Evolutionary conservation across 768 basidiomycete species (phyloP).

Genomic region (Naganishia friedmannii): DNA sequence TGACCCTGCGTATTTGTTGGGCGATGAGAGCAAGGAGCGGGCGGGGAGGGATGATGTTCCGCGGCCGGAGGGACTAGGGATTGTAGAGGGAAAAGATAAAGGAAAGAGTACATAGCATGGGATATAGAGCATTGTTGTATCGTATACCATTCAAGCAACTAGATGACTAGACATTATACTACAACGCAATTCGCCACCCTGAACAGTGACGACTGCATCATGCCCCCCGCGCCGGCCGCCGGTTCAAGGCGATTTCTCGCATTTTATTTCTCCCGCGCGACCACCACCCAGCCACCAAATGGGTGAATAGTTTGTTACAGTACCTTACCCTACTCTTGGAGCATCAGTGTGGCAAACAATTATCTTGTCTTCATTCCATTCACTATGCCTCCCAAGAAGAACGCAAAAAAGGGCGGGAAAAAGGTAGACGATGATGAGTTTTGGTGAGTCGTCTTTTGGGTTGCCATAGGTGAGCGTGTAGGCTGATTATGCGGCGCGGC

Average conservation of each 20-base stretch:
- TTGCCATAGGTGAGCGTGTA: too few relatives aligned
- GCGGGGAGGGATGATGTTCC: slow-evolving; percentile 33
- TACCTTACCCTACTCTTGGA: neutral
- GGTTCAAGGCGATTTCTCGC: neutral
- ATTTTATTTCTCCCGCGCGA: neutral
- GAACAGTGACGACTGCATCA: too few relatives aligned
- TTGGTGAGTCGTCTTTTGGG: slow-evolving; percentile 63
- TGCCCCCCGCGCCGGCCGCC: neutral
- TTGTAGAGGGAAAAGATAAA: neutral
- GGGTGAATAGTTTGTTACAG: neutral
- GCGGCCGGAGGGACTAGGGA: neutral
- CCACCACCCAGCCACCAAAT: neutral
- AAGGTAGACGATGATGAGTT: slow-evolving; percentile 74
- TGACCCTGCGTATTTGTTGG: slow-evolving; percentile 46
- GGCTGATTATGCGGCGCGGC: too few relatives aligned
- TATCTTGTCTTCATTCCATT: neutral
- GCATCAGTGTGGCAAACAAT: too few relatives aligned
- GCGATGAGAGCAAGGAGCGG: slow-evolving; percentile 40
- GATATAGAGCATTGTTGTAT: too few relatives aligned
- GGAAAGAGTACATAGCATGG: too few relatives aligned
- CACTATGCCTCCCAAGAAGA: slow-evolving; percentile 65
- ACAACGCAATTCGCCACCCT: too few relatives aligned
- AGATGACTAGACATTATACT: too few relatives aligned
- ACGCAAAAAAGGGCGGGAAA: slow-evolving; percentile 80
- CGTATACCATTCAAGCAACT: too few relatives aligned